These are phyloP conservation scores for Grigorovia transvaalensis DNA, from an alignment of 805 yeast genomes.

Conservation along the genomic window DNA sequence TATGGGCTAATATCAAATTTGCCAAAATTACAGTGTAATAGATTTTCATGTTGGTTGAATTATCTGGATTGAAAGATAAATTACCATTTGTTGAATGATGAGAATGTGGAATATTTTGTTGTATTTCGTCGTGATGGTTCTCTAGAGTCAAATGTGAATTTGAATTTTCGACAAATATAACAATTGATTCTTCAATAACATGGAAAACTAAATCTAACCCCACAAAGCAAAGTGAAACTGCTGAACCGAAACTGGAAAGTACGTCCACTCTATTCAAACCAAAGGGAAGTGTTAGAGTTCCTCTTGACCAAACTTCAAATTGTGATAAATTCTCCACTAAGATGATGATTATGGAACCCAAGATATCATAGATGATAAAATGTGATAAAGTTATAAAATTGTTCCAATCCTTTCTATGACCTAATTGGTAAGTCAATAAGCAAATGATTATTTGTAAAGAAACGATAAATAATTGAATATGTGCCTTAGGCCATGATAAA, in stretches of 20 bases:
- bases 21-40: constrained; percentile 20
- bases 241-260: constrained; percentile 73
- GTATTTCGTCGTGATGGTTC: constrained; percentile 25
- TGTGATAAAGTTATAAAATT: constrained; percentile 75
- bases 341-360: constrained; percentile 61
- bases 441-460: constrained; percentile 46
- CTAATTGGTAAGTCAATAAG: constrained; percentile 45
- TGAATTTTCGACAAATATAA: constrained; percentile 26
- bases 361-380: constrained; percentile 74
- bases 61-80: background rate
- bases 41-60: constrained; percentile 9
- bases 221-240: constrained; percentile 78
- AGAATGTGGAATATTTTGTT: constrained; percentile 25
- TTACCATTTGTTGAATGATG: constrained; percentile 15
- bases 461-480: constrained; percentile 49
- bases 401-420: constrained; percentile 46
- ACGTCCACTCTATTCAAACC: constrained; percentile 91
- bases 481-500: constrained; percentile 44
- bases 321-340: constrained; percentile 76
- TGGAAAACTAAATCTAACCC: constrained; percentile 86
- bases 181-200: constrained; percentile 64
- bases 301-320: constrained; percentile 81
- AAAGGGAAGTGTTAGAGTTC: constrained; percentile 79
- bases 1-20: constrained; percentile 15
- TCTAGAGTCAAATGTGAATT: background rate